A percentile compares a stretch with the other conserved stretches of the same genome.
Evolutionary conservation across 2,329 filamentous ascomycete genomes (phyloP).

Genomic region (Talaromyces pinophilus): DNA sequence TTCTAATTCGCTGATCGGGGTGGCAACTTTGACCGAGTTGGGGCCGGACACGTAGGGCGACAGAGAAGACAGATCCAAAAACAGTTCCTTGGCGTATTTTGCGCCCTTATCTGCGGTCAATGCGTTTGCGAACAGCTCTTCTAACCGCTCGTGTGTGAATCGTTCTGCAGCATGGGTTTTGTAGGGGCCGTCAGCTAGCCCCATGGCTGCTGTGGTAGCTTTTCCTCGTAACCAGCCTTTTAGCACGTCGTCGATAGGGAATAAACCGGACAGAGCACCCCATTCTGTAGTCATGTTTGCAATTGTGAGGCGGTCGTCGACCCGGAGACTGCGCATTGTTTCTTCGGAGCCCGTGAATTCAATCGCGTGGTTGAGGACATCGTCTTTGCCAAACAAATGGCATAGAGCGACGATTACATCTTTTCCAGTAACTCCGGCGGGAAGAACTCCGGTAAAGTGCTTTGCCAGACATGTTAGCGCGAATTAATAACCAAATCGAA

Average conservation of each 20-base stretch:
- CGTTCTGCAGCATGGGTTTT: constrained; percentile 55
- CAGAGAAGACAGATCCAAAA: constrained; percentile 78
- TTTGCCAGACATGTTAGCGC: background rate
- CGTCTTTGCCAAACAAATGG: constrained; percentile 79
- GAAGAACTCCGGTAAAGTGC: constrained; percentile 68
- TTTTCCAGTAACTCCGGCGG: constrained; percentile 82
- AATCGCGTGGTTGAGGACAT: constrained; percentile 87
- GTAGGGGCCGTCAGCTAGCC: constrained; percentile 51
- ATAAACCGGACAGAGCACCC: constrained; percentile 72
- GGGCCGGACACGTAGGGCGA: constrained; percentile 84
- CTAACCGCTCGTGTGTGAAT: constrained; percentile 72
- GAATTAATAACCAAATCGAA: background rate
- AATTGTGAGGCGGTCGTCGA: constrained; percentile 70
- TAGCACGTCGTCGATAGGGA: constrained; percentile 76
- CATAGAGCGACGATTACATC: constrained; percentile 91
- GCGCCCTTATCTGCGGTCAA: constrained; percentile 73
- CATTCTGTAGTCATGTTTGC: constrained; percentile 82
- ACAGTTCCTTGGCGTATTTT: constrained; percentile 78
- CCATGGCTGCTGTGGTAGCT: constrained; percentile 70
- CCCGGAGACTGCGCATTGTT: constrained; percentile 69
- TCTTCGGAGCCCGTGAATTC: constrained; percentile 82
- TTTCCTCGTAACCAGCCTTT: constrained; percentile 74
- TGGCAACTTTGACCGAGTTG: constrained; percentile 87
- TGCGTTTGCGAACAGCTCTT: constrained; percentile 68
- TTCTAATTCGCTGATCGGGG: constrained; percentile 72